These are phyloP conservation scores for Bocquillonia castaneifolia DNA, from an alignment of 441 rosid species.

Conservation along the genomic window DNA sequence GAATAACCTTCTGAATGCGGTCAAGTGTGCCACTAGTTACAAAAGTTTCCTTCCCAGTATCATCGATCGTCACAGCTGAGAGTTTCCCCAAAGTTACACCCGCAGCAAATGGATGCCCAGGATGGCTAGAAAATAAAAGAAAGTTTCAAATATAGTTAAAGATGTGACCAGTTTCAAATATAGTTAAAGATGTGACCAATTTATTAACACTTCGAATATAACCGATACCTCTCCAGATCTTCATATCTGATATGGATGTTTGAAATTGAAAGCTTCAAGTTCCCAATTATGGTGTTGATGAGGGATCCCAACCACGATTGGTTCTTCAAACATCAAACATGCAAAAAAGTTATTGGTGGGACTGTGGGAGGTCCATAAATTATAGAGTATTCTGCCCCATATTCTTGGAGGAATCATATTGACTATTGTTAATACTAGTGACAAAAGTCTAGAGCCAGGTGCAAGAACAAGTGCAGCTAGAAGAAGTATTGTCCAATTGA, in stretches of 20 bases:
- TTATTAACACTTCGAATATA: not conserved
- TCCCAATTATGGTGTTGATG: slow-evolving; percentile 89
- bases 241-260: slow-evolving; percentile 98
- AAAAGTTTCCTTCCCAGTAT: slow-evolving; percentile 87
- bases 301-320: slow-evolving; percentile 95
- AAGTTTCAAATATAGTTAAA: slow-evolving; percentile 15
- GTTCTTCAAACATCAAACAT: slow-evolving; percentile 53
- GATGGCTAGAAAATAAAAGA: slow-evolving; percentile 56
- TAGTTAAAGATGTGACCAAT: not conserved
- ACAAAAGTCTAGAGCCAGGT: not conserved
- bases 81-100: slow-evolving; percentile 91
- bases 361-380: not conserved
- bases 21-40: slow-evolving; percentile 76
- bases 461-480: not conserved
- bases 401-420: not conserved
- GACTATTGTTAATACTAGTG: not conserved
- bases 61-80: slow-evolving; percentile 90
- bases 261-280: slow-evolving; percentile 95
- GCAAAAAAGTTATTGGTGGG: slow-evolving; percentile 12
- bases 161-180: not conserved
- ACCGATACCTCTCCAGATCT: slow-evolving; percentile 81
- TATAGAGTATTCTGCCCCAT: not conserved
- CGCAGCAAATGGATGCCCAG: slow-evolving; percentile 87
- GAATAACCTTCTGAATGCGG: slow-evolving; percentile 67
- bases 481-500: not conserved